phyloP scores from a whole-genome alignment of 805 yeast species.

The Ogataea paradorogensis region DNA sequence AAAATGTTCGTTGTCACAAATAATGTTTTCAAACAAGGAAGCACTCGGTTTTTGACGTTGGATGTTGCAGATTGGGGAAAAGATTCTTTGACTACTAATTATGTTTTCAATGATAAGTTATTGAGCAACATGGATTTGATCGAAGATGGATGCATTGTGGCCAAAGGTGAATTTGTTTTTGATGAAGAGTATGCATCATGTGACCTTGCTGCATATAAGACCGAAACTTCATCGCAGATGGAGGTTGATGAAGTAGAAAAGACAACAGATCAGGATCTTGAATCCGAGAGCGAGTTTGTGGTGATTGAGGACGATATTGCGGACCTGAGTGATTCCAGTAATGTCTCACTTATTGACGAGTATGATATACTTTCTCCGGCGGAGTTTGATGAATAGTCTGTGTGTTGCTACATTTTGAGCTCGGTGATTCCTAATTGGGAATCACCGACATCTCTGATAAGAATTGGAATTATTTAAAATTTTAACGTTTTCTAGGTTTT shows the following conservation, averaged over 20 bases:
- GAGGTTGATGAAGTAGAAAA: background rate
- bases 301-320: slow-evolving; percentile 1
- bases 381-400: slow-evolving; percentile 15
- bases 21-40: slow-evolving; percentile 13
- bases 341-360: slow-evolving; percentile 1
- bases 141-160: background rate
- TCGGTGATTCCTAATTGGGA: slow-evolving; percentile 3
- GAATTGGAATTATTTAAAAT: background rate
- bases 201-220: background rate
- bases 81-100: background rate
- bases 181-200: background rate
- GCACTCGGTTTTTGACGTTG: slow-evolving; percentile 7
- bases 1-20: slow-evolving; percentile 11
- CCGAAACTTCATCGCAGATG: background rate
- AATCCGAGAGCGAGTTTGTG: background rate
- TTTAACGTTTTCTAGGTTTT: too few relatives aligned
- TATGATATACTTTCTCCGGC: slow-evolving; percentile 23
- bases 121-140: background rate
- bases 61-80: slow-evolving; percentile 13
- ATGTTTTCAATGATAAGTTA: background rate
- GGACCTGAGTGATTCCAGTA: slow-evolving; percentile 1
- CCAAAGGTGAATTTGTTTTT: background rate
- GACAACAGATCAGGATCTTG: background rate
- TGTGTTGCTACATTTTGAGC: background rate
- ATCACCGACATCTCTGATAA: background rate